Conservation (phyloP, 1,284 basidiomycete species). For the Grifola frondosa region DNA sequence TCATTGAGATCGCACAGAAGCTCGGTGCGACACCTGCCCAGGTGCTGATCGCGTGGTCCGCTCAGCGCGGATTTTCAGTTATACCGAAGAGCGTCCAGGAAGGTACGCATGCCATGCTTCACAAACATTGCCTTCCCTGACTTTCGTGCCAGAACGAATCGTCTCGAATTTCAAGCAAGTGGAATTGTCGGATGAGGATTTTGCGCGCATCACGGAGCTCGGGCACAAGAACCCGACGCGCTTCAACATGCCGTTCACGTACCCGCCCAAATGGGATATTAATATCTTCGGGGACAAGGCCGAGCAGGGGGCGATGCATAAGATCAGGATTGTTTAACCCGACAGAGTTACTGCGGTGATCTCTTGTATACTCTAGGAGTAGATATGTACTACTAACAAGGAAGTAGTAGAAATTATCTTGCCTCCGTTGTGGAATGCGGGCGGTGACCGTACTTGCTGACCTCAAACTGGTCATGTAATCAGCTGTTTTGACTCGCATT, state of each 20-base stretch:
- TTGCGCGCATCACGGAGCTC: conserved; percentile 48
- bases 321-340: conserved; percentile 42
- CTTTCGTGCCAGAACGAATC: conserved; percentile 37
- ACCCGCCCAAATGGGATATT: conserved; percentile 63
- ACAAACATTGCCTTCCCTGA: not conserved
- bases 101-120: conserved; percentile 2
- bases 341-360: too few relatives aligned
- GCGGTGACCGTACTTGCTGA: too few relatives aligned
- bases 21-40: conserved; percentile 49
- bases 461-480: too few relatives aligned
- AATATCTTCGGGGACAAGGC: conserved; percentile 63
- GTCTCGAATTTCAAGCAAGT: conserved; percentile 57
- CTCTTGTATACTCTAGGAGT: too few relatives aligned
- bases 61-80: conserved; percentile 42
- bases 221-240: conserved; percentile 54
- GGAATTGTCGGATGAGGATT: conserved; percentile 50
- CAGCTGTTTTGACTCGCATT: too few relatives aligned
- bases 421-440: too few relatives aligned
- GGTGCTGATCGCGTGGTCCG: conserved; percentile 53
- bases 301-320: conserved; percentile 52
- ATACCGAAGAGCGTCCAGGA: conserved; percentile 48
- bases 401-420: too few relatives aligned
- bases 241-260: conserved; percentile 67
- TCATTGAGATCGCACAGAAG: conserved; percentile 48
- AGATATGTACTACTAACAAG: too few relatives aligned